phyloP scores from a whole-genome alignment of 2,329 filamentous ascomycete genomes.

The Fusarium temperatum region DNA sequence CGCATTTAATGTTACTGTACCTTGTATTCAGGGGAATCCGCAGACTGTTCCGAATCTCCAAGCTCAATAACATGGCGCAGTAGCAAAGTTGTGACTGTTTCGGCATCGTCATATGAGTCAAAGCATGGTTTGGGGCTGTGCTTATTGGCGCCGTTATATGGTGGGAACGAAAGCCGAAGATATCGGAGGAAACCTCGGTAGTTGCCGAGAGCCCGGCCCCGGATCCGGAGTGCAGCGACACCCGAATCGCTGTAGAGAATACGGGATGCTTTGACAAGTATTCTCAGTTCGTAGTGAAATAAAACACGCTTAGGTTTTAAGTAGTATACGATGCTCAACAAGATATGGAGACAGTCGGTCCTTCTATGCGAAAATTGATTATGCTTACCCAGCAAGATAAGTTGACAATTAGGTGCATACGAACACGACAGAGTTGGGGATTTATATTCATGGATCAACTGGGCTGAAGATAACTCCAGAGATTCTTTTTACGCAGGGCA shows the following conservation, averaged over 20 bases:
- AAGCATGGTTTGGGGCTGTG: slow-evolving; percentile 7
- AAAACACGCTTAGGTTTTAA: background rate
- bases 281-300: background rate
- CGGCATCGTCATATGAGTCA: background rate
- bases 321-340: background rate
- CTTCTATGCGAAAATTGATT: background rate
- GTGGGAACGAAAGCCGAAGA: slow-evolving; percentile 6
- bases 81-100: background rate
- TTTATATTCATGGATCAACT: background rate
- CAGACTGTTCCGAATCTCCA: background rate
- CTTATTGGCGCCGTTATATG: slow-evolving; percentile 8
- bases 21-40: background rate
- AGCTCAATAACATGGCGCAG: background rate
- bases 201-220: slow-evolving; percentile 26
- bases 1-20: slow-evolving; percentile 6
- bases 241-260: background rate
- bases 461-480: background rate
- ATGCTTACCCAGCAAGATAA: background rate
- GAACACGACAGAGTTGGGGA: background rate
- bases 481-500: background rate
- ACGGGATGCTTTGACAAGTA: background rate
- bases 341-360: background rate
- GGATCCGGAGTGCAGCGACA: slow-evolving; percentile 12
- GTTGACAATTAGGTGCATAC: background rate
- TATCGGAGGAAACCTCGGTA: slow-evolving; percentile 15